phyloP scores from a whole-genome alignment of 2,329 filamentous ascomycete genomes.

The Botryotinia convoluta region DNA sequence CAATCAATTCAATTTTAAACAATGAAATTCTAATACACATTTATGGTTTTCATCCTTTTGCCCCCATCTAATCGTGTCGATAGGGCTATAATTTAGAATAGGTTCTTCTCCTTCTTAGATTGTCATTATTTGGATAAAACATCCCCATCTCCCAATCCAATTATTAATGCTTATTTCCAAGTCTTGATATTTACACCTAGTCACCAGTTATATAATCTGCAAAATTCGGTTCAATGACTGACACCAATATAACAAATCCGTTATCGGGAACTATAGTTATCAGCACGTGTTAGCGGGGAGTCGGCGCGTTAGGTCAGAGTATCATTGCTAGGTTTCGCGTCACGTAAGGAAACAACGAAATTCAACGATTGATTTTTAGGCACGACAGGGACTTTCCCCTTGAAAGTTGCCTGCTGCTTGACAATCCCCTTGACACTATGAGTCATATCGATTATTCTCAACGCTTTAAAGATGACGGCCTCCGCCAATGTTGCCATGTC shows the following conservation, averaged over 20 bases:
- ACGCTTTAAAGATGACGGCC: constrained; percentile 20
- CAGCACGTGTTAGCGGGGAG: constrained; percentile 7
- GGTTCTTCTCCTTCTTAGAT: not conserved
- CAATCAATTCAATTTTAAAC: not conserved
- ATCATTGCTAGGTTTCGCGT: constrained; percentile 3
- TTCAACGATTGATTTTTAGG: not conserved
- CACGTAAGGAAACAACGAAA: not conserved
- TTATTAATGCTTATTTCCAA: not conserved
- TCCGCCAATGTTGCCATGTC: constrained; percentile 23
- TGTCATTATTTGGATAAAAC: not conserved
- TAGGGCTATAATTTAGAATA: not conserved
- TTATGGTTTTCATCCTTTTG: not conserved
- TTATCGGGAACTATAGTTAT: not conserved
- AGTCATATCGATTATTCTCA: constrained; percentile 12
- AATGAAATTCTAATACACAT: not conserved
- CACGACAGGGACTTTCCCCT: not conserved
- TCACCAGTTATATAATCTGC: not conserved
- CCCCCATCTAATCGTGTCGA: not conserved
- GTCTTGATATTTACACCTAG: not conserved
- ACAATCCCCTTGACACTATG: constrained; percentile 14
- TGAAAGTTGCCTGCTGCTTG: not conserved
- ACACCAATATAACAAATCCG: no score
- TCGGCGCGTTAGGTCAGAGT: constrained; percentile 7
- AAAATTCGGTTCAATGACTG: not conserved
- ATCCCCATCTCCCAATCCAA: not conserved